Percentiles rank a stretch among this genome's conserved stretches.
phyloP scores from a whole-genome alignment of 2,329 filamentous ascomycete species.

The Neoascochyta sp. region DNA sequence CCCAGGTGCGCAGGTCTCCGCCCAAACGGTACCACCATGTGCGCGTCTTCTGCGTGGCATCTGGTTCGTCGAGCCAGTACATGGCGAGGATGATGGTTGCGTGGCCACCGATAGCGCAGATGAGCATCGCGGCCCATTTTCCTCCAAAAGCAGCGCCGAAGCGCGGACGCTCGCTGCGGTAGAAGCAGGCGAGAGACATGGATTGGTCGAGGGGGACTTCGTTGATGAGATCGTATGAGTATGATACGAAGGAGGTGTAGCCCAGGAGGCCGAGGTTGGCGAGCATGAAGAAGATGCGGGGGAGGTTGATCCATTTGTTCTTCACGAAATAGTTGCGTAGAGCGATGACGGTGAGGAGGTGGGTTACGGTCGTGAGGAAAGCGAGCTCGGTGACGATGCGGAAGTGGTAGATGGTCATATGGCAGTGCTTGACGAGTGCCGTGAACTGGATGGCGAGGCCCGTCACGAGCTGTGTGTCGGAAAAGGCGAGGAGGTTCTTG shows the following conservation, averaged over 20 bases:
- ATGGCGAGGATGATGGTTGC: slow-evolving; percentile 29
- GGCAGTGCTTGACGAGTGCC: slow-evolving; percentile 29
- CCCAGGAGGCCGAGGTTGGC: slow-evolving; percentile 26
- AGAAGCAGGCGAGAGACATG: slow-evolving; percentile 25
- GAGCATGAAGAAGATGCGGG: slow-evolving; percentile 32
- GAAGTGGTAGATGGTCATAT: slow-evolving; percentile 32
- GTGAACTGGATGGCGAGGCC: slow-evolving; percentile 33
- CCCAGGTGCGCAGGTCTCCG: slow-evolving; percentile 25
- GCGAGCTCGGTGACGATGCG: slow-evolving; percentile 27
- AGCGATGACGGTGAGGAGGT: slow-evolving; percentile 26
- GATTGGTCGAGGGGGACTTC: slow-evolving; percentile 15
- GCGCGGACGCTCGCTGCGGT: slow-evolving; percentile 17
- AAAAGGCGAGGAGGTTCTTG: slow-evolving; percentile 32
- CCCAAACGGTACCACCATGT: slow-evolving; percentile 20
- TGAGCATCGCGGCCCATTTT: slow-evolving; percentile 25
- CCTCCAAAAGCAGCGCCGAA: slow-evolving; percentile 23
- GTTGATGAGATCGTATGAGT: slow-evolving; percentile 25
- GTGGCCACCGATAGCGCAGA: slow-evolving; percentile 31
- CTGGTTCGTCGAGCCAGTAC: slow-evolving; percentile 19
- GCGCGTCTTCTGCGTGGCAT: slow-evolving; percentile 9
- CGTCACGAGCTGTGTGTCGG: slow-evolving; percentile 31
- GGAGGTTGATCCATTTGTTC: slow-evolving; percentile 31
- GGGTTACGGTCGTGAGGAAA: slow-evolving; percentile 31
- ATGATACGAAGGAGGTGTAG: slow-evolving; percentile 30
- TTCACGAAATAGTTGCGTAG: slow-evolving; percentile 32